Evolutionary conservation across 1,139 yeast genomes (phyloP).

Genomic region (Williopsis jadinii): DNA sequence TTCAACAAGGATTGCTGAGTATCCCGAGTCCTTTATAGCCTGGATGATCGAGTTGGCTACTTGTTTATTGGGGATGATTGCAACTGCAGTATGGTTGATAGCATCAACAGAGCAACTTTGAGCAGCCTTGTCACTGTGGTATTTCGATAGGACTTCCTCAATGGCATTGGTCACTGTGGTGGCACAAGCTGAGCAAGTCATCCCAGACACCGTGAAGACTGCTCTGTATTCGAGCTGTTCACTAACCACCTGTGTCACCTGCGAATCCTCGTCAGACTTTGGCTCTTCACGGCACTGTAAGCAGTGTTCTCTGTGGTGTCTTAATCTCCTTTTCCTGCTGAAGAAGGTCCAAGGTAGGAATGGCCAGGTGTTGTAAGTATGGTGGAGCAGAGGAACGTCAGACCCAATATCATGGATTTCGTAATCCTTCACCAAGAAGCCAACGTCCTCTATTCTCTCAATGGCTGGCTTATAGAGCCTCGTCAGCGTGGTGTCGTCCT

Average conservation of each 20-base stretch:
- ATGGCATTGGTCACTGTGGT: constrained; percentile 40
- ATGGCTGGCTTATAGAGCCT: neutral
- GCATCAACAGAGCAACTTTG: constrained; percentile 29
- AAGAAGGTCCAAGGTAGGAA: neutral
- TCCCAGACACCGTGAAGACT: constrained; percentile 50
- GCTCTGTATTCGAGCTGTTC: constrained; percentile 35
- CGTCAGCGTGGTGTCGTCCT: neutral
- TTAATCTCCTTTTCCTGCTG: neutral
- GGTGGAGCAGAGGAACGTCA: neutral
- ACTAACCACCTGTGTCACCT: constrained; percentile 13
- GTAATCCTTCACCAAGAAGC: constrained; percentile 5
- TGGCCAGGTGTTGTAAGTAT: neutral
- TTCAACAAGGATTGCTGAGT: constrained; percentile 49
- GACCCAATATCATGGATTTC: neutral
- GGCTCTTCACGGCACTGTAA: constrained; percentile 24
- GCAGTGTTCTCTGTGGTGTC: constrained; percentile 31
- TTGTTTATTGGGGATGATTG: constrained; percentile 44
- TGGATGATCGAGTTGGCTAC: constrained; percentile 42
- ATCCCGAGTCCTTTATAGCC: constrained; percentile 48
- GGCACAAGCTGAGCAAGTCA: constrained; percentile 62
- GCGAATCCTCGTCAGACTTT: constrained; percentile 4
- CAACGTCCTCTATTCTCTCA: constrained; percentile 1
- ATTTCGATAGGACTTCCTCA: constrained; percentile 24
- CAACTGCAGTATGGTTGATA: constrained; percentile 38
- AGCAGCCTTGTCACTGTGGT: constrained; percentile 2